Base-by-base conservation (phyloP, 2,329 filamentous ascomycete species). In the Nigrospora oryzae region DNA sequence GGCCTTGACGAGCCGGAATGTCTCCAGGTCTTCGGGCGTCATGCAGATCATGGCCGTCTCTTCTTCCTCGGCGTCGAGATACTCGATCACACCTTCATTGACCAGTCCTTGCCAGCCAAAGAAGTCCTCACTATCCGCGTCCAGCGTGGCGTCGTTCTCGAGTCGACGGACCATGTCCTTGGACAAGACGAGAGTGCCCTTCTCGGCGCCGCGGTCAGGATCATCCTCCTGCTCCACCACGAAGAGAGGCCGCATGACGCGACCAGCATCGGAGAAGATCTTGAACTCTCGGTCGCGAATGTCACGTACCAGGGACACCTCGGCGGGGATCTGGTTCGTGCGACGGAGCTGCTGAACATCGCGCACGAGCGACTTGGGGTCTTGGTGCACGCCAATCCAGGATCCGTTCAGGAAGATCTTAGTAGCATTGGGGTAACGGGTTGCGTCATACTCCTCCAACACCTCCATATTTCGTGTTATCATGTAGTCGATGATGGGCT, bases 21-120 rank as follows among this genome's bases (percentile, higher is more conserved):
- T 79, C 49, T 95, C 89, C 34, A 98, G 71, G 60, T 97, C 93
- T 62, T 97, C 91, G 0, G 93, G 93, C 0, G 89, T 94, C 91
- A 98, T 98, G 64, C 90, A 89, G 59, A 98, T 98, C 93, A 98
- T 98, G 35, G 93, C 84, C 0, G 89, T 95, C 65, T 98, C 94
- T 63, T 98, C 93, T 71, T 98, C 94, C 61, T 98, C 94, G 0
- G 93, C 93, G 63, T 98, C 93, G 11, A 98, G 79, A 59, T 96
- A 97, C 62, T 98, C 93, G 34, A 98, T 86, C 3, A 89, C 88
- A 65, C 91, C 93, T 12, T 81, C 79, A 46, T 84, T 79, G 37
- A 95, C 81, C 36, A 98, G 73, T 15, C 89, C 87, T 54, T 89
- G 81, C 89, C 94, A 98, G 42, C 89, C 90, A 57, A 87, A 91